Base-by-base conservation (phyloP, 2,329 filamentous ascomycete genomes). In the Chrysosphaeria jannelii region DNA sequence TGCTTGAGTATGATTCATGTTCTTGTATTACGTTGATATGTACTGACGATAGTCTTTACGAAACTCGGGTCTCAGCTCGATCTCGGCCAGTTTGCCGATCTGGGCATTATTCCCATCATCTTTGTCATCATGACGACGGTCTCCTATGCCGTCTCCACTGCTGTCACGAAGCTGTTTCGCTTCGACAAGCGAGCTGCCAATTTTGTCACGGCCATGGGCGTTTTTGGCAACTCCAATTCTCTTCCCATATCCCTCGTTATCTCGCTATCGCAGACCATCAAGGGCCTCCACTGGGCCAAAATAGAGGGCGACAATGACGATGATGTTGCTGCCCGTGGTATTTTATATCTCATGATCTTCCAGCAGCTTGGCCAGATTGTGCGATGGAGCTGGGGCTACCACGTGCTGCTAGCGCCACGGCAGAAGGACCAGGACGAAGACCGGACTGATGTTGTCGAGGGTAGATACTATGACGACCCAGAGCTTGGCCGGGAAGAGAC, bases 141-240 rank as follows among this genome's bases (percentile, higher is more conserved):
- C 14, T 93, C 81, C 9, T 97, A 78, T 47, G 25, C 61, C 3
- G 75, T 78, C 25, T 67, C 79, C 3, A 46, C 63, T 6, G 36
- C 56, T 8, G 59, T 93, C 25, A 61, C 72, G 10, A 68, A 60
- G 43, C 48, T 63, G 23, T 89, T 79, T 41, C 54, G 72, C 10
- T 79, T 97, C 45, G 64, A 63, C 35, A 78, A 71, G 42, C 64
- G 81, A 30, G 72, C 78, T 20, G 61, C 68, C 33, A 97, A 97
- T 47, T 97, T 97, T 38, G 71, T 97, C 20, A 72, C 76, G 15
- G 85, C 85, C 25, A 97, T 97, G 85, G 79, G 74, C 18, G 58
- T 93, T 23, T 97, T 97, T 42, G 85, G 81, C 35, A 97, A 97
- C 43, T 93, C 81, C 16, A 97, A 97, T 46, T 93, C 85, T 10